Evolutionary conservation across 2,329 filamentous ascomycete species (phyloP).

Genomic region (Leptoxyphium fumago): DNA sequence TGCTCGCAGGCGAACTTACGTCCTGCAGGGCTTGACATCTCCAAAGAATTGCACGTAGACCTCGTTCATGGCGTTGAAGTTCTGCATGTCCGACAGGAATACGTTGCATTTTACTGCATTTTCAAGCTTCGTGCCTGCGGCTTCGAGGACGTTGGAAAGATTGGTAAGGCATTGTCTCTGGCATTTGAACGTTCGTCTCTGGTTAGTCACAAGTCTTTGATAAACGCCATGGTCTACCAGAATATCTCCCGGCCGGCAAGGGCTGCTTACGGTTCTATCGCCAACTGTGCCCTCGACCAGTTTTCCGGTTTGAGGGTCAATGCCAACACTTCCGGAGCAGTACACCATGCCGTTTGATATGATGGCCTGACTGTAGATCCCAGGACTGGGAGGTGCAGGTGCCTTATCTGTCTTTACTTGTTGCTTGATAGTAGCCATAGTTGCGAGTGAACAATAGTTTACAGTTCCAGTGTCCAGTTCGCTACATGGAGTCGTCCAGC

Average conservation of each 20-base stretch:
- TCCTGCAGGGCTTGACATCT: conserved; percentile 19
- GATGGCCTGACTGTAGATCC: conserved; percentile 21
- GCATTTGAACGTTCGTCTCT: too few species aligned
- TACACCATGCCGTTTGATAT: conserved; percentile 50
- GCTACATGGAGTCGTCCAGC: too few species aligned
- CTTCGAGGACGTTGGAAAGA: conserved; percentile 43
- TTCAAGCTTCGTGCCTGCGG: conserved; percentile 42
- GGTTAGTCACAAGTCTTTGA: too few species aligned
- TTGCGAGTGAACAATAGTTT: not conserved
- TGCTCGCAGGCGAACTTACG: conserved; percentile 8
- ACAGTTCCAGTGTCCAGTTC: too few species aligned
- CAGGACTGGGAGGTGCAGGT: conserved; percentile 9
- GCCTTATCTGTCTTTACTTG: conserved; percentile 15
- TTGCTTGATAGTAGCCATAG: conserved; percentile 11
- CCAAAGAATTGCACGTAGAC: conserved; percentile 29
- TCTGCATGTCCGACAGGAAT: conserved; percentile 49
- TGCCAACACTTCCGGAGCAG: conserved; percentile 49
- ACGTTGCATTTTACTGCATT: conserved; percentile 55
- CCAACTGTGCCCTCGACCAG: conserved; percentile 43
- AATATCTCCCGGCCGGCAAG: too few species aligned
- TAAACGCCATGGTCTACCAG: too few species aligned
- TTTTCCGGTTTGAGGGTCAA: conserved; percentile 39
- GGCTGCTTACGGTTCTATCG: conserved; percentile 34
- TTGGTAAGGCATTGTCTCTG: conserved; percentile 44
- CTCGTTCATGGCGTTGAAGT: conserved; percentile 46